phyloP scores from a whole-genome alignment of 1,284 basidiomycete genomes.

The Fomes fomentarius region DNA sequence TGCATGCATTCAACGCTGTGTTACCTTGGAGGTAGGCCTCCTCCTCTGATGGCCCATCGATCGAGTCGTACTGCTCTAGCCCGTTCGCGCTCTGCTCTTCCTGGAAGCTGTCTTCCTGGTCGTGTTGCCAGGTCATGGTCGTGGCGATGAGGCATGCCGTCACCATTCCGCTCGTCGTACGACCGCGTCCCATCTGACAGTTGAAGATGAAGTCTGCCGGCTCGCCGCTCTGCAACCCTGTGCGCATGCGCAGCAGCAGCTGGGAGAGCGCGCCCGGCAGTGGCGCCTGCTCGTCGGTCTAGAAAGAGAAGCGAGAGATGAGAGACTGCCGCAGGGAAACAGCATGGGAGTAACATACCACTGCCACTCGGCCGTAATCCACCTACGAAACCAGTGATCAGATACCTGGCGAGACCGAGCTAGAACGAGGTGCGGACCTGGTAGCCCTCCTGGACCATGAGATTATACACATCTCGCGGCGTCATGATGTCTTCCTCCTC shows the following conservation, averaged over 20 bases:
- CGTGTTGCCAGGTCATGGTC: constrained; percentile 62
- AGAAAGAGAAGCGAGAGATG: constrained; percentile 9
- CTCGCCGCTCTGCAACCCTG: constrained; percentile 53
- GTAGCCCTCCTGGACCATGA: constrained; percentile 78
- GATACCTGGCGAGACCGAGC: background rate
- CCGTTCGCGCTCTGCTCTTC: constrained; percentile 38
- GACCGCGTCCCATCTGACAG: constrained; percentile 85
- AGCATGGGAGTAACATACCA: constrained; percentile 53
- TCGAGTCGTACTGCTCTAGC: constrained; percentile 58
- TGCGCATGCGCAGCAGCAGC: constrained; percentile 74
- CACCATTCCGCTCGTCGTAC: constrained; percentile 93
- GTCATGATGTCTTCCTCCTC: constrained; percentile 91
- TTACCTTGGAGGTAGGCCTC: constrained; percentile 86
- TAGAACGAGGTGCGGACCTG: constrained; percentile 47
- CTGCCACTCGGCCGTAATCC: constrained; percentile 86
- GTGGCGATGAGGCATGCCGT: constrained; percentile 88
- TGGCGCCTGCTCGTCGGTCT: constrained; percentile 97
- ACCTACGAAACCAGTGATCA: constrained; percentile 51
- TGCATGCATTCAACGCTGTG: constrained; percentile 8
- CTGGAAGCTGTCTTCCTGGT: constrained; percentile 33
- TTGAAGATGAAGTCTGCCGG: constrained; percentile 85
- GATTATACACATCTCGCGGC: constrained; percentile 83
- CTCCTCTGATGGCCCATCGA: constrained; percentile 82
- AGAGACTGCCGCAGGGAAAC: background rate
- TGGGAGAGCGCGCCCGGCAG: constrained; percentile 84